phyloP scores from a whole-genome alignment of 805 yeast species.

The Dipodascopsis uninucleata region DNA sequence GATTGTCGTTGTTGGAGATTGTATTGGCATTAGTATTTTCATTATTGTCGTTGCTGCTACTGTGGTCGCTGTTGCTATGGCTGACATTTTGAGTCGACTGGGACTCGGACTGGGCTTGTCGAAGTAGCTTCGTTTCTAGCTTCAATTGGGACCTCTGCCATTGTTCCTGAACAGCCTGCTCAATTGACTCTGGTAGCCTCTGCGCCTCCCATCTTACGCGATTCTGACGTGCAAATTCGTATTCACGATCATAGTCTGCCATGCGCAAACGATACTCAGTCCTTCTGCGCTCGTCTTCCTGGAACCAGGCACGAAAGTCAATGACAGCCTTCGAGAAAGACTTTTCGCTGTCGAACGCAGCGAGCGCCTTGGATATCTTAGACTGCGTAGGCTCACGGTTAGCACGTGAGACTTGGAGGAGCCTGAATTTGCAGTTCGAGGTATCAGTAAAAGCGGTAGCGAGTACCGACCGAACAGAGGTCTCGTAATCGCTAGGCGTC shows the following conservation, averaged over 20 bases:
- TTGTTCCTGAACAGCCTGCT: slow-evolving; percentile 2
- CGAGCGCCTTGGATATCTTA: slow-evolving; percentile 1
- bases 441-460: not conserved
- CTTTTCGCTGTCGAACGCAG: slow-evolving; percentile 1
- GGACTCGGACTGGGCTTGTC: too few species aligned
- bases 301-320: slow-evolving; percentile 3
- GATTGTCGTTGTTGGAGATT: too few species aligned
- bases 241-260: not conserved
- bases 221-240: slow-evolving; percentile 4
- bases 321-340: not conserved
- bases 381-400: not conserved
- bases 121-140: slow-evolving; percentile 4
- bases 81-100: too few species aligned
- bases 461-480: not conserved
- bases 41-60: too few species aligned
- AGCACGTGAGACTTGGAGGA: not conserved
- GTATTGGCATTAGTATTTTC: too few species aligned
- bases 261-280: not conserved
- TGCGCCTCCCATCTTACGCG: slow-evolving; percentile 5
- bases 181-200: slow-evolving; percentile 1
- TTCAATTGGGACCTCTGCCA: not conserved
- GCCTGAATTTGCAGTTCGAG: not conserved
- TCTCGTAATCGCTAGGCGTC: not conserved
- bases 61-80: too few species aligned
- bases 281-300: slow-evolving; percentile 5